Evolutionary conservation across 129 eudicot genomes (phyloP), one percentile per base, ranked within the genome.

Genomic region (Flaveria trinervia): DNA sequence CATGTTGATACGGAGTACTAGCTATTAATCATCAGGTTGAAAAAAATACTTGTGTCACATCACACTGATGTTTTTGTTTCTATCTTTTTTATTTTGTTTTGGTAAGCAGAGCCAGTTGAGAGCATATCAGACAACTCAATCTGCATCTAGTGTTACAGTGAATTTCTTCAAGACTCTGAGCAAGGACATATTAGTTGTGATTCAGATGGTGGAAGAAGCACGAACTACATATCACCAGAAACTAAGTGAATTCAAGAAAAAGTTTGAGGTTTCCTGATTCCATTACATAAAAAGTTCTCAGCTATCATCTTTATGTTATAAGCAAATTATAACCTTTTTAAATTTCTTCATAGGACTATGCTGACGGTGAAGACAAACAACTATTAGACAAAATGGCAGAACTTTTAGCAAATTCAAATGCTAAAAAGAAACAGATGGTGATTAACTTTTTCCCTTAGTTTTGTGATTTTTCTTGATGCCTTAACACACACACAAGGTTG

Each of bases 391-490:
- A 86, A 81, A 80, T 90, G 68, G 85, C 89, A 57, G 91, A 90
- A 72, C 82, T 90, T 70, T 79, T 90, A 50, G 84, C 93, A 64
- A 86, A 56, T 86, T 88, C 93, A 73, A 86, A 73, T 80, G 83
- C 86, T 13, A 85, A 86, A 77, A 90, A 84, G 83, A 86, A 90
- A 61, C 89, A 88, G 57, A 46, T 89, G 85, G 96, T 89, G 67
- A 15, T 26, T 54, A 66, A 65, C 18, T 17, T 23, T 23, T 48
- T 48, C 41, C 41, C 30, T 65, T 28, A 12, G 52, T 73, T 41
- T 4, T 72, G 18, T 72, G 0, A 14, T 17, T 5, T 14, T 52
- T 9, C 20, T 64, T 7, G 43, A 61, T 13, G n/a, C 65, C 65
- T 57, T 22, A 57, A 20, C 23, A 36, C 65, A 59, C 65, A 23